Evolutionary conservation across 257 asterid species (phyloP), one percentile per base, ranked within the genome.

Genomic region (Scutellaria galericulata): DNA sequence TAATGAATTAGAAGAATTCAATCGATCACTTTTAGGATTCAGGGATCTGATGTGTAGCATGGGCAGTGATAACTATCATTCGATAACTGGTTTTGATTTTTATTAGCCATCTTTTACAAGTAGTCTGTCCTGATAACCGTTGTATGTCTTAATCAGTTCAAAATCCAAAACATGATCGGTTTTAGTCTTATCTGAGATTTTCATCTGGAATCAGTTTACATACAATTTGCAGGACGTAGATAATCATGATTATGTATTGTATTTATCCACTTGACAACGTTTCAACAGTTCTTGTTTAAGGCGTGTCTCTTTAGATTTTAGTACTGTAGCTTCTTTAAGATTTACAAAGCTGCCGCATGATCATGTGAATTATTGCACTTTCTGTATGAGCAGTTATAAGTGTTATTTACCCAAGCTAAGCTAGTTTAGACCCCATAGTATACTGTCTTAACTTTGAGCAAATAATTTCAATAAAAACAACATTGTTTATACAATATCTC

Each of bases 401-500:
- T 2, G 57, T 42, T 70, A 7, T 7, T 41, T 56, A 6, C 8
- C 45, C 46, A 45, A 70, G 18, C 15, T 44, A 27, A 70, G 50
- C 51, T 46, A 47, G 68, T 58, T 53, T 70, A 70, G 52, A 59
- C 4, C 41, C 39, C 42, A 20, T 7, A 15, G 45, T 62, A 27
- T 48, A 48, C 70, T 70, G 9, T 48, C 67, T n/a, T 70, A 42
- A 56, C 59, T 44, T 57, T 46, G 27, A 45, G 37, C 14, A 62
- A 7, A 62, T 40, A 22, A 40, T 47, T 14, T 68, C 6, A 1
- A 31, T 31, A 31, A 31, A 66, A n/a, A 20, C 41, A 13, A 35
- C 14, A 12, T 15, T 14, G 7, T 51, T n/a, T 9, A 18, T 18
- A 52, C 31, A 52, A 12, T 27, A 9, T 57, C 5, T 11, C 45